Percentiles rank a stretch among this genome's conserved stretches.
Conservation (phyloP, 2,329 filamentous ascomycete genomes). For the Gaeumannomyces tritici region DNA sequence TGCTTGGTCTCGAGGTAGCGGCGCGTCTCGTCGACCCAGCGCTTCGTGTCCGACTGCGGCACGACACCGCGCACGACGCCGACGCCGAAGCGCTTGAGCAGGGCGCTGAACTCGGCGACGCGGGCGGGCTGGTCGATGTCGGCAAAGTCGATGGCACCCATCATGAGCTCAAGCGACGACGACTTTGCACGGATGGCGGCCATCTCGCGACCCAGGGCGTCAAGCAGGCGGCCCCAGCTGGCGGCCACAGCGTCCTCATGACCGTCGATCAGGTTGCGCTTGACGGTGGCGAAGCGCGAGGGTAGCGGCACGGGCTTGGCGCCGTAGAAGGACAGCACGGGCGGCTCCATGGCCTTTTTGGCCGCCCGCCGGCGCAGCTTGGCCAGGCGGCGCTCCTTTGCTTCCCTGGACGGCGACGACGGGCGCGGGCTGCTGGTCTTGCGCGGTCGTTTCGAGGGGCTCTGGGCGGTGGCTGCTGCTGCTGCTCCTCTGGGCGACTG, state of each 20-base stretch:
- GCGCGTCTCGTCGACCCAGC: slow-evolving; percentile 48
- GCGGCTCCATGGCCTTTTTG: slow-evolving; percentile 30
- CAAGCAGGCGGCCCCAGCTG: slow-evolving; percentile 45
- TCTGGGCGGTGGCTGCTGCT: too few species aligned
- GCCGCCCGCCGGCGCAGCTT: slow-evolving; percentile 6
- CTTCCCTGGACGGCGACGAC: not conserved
- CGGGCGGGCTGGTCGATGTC: slow-evolving; percentile 37
- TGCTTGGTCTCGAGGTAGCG: slow-evolving; percentile 45
- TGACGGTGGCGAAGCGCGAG: slow-evolving; percentile 47
- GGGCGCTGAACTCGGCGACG: slow-evolving; percentile 43
- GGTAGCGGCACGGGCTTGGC: slow-evolving; percentile 47
- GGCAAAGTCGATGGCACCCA: slow-evolving; percentile 41
- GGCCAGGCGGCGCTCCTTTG: slow-evolving; percentile 5
- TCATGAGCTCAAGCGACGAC: slow-evolving; percentile 39
- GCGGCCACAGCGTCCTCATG: slow-evolving; percentile 44
- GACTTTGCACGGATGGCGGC: slow-evolving; percentile 15
- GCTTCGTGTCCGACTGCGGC: slow-evolving; percentile 42
- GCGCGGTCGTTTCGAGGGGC: too few species aligned
- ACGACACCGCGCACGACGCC: slow-evolving; percentile 58
- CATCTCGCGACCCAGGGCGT: slow-evolving; percentile 39
- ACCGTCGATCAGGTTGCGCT: slow-evolving; percentile 42
- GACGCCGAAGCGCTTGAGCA: slow-evolving; percentile 52
- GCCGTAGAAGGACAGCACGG: slow-evolving; percentile 47
- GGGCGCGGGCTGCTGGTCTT: too few species aligned
- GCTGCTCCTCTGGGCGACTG: too few species aligned